phyloP scores from a whole-genome alignment of 1,284 basidiomycete species.

The Fomitopsis pinicola region DNA sequence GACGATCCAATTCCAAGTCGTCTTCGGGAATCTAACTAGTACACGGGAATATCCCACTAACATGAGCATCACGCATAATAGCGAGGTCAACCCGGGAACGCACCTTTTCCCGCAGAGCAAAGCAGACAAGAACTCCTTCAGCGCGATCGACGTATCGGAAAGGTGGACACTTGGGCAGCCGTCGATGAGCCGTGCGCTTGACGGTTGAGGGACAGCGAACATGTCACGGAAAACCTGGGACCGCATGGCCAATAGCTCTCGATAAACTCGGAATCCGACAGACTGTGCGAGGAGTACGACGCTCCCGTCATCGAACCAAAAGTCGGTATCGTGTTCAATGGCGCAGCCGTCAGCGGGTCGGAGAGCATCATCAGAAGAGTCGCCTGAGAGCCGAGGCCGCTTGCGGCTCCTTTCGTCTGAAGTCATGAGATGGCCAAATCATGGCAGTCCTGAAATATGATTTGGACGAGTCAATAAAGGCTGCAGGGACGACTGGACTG shows the following conservation, averaged over 20 bases:
- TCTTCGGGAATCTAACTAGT: neutral
- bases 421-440: no score
- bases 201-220: constrained; percentile 9
- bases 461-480: no score
- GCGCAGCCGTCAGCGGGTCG: neutral
- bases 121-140: neutral
- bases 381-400: no score
- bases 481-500: no score
- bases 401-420: no score
- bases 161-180: constrained; percentile 4
- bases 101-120: neutral
- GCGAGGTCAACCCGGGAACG: neutral
- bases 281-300: constrained; percentile 13
- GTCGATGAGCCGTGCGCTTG: neutral
- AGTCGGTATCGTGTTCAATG: neutral
- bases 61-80: neutral
- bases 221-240: constrained; percentile 16
- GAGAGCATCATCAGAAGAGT: no score
- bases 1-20: neutral
- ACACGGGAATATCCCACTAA: neutral
- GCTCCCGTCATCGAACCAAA: constrained; percentile 18
- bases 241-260: constrained; percentile 8
- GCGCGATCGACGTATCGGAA: neutral
- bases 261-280: constrained; percentile 12
- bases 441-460: no score